Conservation (phyloP, 495 filamentous ascomycete genomes). For the Penicillium roqueforti region DNA sequence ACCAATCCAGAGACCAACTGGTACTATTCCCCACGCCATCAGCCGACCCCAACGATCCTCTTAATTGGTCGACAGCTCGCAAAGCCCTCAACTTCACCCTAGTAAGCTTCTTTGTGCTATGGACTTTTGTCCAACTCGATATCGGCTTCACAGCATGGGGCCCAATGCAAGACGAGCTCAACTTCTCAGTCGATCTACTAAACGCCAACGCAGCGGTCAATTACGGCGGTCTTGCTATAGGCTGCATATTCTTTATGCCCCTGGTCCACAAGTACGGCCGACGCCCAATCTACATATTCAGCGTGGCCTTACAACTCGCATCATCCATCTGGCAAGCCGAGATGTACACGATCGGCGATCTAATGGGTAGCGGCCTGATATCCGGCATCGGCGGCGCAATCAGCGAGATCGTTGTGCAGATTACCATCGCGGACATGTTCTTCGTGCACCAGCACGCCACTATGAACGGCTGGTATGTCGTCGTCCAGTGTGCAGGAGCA, state of each 20-base stretch:
- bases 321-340: constrained; percentile 37
- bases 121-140: constrained; percentile 37
- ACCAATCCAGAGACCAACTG: constrained; percentile 18
- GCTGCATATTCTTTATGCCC: constrained; percentile 42
- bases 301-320: constrained; percentile 29
- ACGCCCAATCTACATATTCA: constrained; percentile 43
- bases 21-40: constrained; percentile 26
- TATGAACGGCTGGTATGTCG: constrained; percentile 40
- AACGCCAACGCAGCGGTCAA: constrained; percentile 36
- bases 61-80: constrained; percentile 29
- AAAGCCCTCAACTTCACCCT: constrained; percentile 39
- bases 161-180: constrained; percentile 34
- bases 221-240: constrained; percentile 36
- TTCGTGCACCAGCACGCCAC: constrained; percentile 46
- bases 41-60: constrained; percentile 30
- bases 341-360: constrained; percentile 27
- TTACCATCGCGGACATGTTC: constrained; percentile 46
- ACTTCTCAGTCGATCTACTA: constrained; percentile 31
- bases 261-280: constrained; percentile 45
- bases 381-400: constrained; percentile 36
- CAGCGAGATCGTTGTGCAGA: constrained; percentile 42
- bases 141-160: constrained; percentile 42
- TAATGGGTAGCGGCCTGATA: constrained; percentile 32
- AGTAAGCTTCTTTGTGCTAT: constrained; percentile 37
- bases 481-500: constrained; percentile 27